Percentiles rank a stretch among this genome's conserved stretches.
These are phyloP conservation scores for Entamoeba histolytica DNA, from an alignment of 208 protist species.

Conservation along the genomic window DNA sequence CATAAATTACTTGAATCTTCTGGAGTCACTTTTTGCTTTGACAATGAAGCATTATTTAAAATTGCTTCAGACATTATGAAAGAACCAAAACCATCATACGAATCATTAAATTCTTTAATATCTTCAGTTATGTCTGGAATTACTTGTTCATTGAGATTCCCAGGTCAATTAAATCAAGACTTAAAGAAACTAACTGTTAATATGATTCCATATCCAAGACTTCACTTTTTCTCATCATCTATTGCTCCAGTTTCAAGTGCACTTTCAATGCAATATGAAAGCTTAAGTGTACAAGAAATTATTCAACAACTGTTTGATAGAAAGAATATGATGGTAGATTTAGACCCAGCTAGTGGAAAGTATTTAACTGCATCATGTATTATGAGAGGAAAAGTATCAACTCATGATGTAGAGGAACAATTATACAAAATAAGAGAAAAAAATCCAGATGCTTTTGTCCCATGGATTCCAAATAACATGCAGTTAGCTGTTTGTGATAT, in stretches of 20 bases:
- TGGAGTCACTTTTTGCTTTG: conserved; percentile 31
- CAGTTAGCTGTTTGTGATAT: conserved; percentile 62
- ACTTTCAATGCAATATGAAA: conserved; percentile 31
- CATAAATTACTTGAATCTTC: not conserved
- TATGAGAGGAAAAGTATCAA: conserved; percentile 57
- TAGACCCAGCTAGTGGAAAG: conserved; percentile 38
- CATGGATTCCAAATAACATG: conserved; percentile 65
- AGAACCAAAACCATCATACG: conserved; percentile 43
- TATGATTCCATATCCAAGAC: conserved; percentile 48
- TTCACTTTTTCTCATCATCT: conserved; percentile 55
- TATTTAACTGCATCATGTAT: conserved; percentile 55
- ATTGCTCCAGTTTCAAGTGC: conserved; percentile 41
- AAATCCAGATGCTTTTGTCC: conserved; percentile 42
- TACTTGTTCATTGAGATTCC: conserved; percentile 49
- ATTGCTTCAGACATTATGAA: conserved; percentile 50
- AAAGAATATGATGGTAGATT: conserved; percentile 54
- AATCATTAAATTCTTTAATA: conserved; percentile 49
- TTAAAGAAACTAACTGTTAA: conserved; percentile 42
- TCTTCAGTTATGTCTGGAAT: conserved; percentile 48
- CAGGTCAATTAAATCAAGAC: conserved; percentile 53
- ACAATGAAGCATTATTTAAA: conserved; percentile 54
- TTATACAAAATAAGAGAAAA: conserved; percentile 47
- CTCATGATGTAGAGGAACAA: conserved; percentile 52
- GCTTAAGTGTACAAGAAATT: conserved; percentile 43
- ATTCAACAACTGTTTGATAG: conserved; percentile 50